phyloP scores from a whole-genome alignment of 768 basidiomycete genomes.

The Austroboletus festivus region DNA sequence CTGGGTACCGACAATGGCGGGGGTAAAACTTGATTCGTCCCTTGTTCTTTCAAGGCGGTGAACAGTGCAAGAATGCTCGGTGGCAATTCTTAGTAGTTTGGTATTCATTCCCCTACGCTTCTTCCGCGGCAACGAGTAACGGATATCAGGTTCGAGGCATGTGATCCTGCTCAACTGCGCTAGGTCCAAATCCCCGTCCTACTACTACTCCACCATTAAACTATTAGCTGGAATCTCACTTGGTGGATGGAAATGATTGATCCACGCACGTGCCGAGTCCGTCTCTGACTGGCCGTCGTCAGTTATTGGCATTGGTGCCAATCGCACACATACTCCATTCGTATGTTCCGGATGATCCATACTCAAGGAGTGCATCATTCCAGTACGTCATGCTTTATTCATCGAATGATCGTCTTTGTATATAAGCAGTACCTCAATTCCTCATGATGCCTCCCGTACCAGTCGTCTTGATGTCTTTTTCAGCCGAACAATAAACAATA shows the following conservation, averaged over 20 bases:
- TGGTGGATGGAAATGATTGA: not conserved
- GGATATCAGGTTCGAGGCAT: too few species aligned
- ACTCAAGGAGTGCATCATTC: not conserved
- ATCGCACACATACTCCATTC: slow-evolving; percentile 3
- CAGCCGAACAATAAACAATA: not conserved
- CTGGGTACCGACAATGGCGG: slow-evolving; percentile 1
- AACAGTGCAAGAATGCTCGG: slow-evolving; percentile 7
- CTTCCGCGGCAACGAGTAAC: slow-evolving; percentile 23
- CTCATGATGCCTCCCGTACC: not conserved
- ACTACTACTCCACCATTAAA: slow-evolving; percentile 6
- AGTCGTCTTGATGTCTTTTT: slow-evolving; percentile 14
- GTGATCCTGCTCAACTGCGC: not conserved
- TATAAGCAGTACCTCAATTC: not conserved
- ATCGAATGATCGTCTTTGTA: not conserved
- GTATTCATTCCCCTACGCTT: slow-evolving; percentile 8
- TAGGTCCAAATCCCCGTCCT: slow-evolving; percentile 1
- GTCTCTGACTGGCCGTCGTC: not conserved
- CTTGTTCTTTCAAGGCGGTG: slow-evolving; percentile 15
- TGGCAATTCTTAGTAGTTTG: too few species aligned
- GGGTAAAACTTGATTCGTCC: not conserved
- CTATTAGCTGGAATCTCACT: not conserved
- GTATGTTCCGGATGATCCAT: slow-evolving; percentile 11
- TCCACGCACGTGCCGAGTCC: not conserved
- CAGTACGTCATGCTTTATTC: slow-evolving; percentile 2
- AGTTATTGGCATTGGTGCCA: not conserved